These are phyloP conservation scores for Tylopilus sp. DNA, from an alignment of 1,284 basidiomycete species.

Conservation along the genomic window DNA sequence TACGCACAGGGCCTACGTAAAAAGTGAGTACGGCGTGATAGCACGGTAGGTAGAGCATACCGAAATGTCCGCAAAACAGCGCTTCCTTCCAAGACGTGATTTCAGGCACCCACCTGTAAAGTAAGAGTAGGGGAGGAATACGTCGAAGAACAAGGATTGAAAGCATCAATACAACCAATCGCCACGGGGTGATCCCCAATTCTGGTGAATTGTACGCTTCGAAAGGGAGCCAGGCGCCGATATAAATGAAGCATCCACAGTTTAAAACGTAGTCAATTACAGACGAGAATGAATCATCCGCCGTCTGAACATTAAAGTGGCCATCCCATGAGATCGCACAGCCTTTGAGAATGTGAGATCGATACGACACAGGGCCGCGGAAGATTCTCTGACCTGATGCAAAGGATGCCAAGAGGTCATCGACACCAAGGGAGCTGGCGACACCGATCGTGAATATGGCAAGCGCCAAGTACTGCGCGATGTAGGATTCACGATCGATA, in stretches of 20 bases:
- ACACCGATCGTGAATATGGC: slow-evolving; percentile 78
- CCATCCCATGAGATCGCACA: slow-evolving; percentile 94
- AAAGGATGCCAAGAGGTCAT: slow-evolving; percentile 88
- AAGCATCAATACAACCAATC: slow-evolving; percentile 66
- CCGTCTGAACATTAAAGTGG: slow-evolving; percentile 82
- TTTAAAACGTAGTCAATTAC: slow-evolving; percentile 87
- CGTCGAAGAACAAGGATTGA: slow-evolving; percentile 69
- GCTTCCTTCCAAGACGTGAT: slow-evolving; percentile 78
- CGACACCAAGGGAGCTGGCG: slow-evolving; percentile 74
- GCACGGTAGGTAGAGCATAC: slow-evolving; percentile 33
- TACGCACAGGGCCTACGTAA: slow-evolving; percentile 51
- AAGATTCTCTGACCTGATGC: slow-evolving; percentile 67
- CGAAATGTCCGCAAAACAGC: slow-evolving; percentile 85
- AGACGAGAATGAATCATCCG: slow-evolving; percentile 82
- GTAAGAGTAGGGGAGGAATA: slow-evolving; percentile 67
- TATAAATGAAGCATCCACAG: slow-evolving; percentile 85
- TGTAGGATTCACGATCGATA: slow-evolving; percentile 89
- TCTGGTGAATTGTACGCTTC: slow-evolving; percentile 56
- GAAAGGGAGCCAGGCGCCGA: slow-evolving; percentile 88
- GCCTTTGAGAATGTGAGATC: slow-evolving; percentile 39
- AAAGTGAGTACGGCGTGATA: slow-evolving; percentile 4
- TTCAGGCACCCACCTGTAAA: slow-evolving; percentile 85
- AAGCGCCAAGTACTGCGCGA: slow-evolving; percentile 86
- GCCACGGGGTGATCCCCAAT: slow-evolving; percentile 70
- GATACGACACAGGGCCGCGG: not conserved